Evolutionary conservation across 768 basidiomycete species (phyloP), one percentile per base, ranked within the genome.

Genomic region (Sporobolomyces pararoseus): DNA sequence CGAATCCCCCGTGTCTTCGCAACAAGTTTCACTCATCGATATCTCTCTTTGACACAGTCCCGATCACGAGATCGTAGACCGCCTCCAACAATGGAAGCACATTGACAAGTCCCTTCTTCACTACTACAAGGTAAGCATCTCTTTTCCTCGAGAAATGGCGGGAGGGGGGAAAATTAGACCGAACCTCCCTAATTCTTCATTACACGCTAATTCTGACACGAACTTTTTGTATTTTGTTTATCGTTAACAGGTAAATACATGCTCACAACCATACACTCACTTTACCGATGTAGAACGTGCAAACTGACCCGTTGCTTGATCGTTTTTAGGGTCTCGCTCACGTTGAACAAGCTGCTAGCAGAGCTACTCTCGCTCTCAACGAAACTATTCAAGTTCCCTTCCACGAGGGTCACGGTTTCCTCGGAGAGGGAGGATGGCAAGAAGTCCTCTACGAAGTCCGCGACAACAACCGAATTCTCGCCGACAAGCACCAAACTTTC

Each of bases 341-440:
- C 39, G 63, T 74, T 29, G 68, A 70, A 47, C 54, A 65, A 42
- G 61, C 69, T n/a, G 44, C 66, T 5, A 42, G 63, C 59, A 70
- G 62, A 59, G 42, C 68, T 6, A 74, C 73, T 16, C 35, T 52
- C 37, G 73, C 73, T 0, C 66, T 74, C 32, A 61, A 37, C 32
- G 73, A 74, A 25, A 70, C 66, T 10, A 74, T 74, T 44, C 73
- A 71, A n/a, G 73, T 74, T 29, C 73, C 73, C 12, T 74, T 74
- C 73, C 73, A 74, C 66, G 73, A 74, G 66, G 73, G 73, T 13
- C 73, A 74, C 63, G 65, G 64, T 25, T 74, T 74, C 66, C 53
- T 70, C 19, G 69, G 69, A 17, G 73, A 74, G 14, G 68, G 63
- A 39, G 73, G 73, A 31, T 74, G 69, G 1, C 69, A 92, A 89